Evolutionary conservation across 2,329 filamentous ascomycete genomes (phyloP).

Genomic region (Claviceps purpurea): DNA sequence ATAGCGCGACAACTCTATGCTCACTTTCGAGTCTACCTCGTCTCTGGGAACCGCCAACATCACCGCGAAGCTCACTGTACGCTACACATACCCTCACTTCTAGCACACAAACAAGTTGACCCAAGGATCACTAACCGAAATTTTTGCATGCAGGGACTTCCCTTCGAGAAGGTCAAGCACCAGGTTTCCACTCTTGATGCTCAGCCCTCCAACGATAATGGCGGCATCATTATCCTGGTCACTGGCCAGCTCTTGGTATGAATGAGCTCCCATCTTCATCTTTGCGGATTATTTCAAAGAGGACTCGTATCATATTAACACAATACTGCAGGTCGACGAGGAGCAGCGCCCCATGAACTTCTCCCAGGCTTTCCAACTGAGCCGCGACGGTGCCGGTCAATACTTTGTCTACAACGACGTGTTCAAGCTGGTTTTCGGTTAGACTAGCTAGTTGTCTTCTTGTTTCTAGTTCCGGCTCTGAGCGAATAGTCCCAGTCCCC

Average conservation of each 20-base stretch:
- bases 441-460: conserved; percentile 8
- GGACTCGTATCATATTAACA: background rate
- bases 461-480: background rate
- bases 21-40: conserved; percentile 74
- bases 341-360: conserved; percentile 82
- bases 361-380: conserved; percentile 77
- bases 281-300: background rate
- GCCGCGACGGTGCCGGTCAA: conserved; percentile 51
- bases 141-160: conserved; percentile 44
- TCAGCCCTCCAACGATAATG: conserved; percentile 54
- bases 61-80: conserved; percentile 67
- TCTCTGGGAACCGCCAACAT: conserved; percentile 53
- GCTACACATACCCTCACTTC: conserved; percentile 12
- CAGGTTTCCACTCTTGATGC: conserved; percentile 65
- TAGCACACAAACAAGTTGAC: background rate
- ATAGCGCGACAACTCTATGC: conserved; percentile 73
- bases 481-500: background rate
- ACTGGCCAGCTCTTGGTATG: conserved; percentile 75
- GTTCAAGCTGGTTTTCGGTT: conserved; percentile 76
- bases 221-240: conserved; percentile 73
- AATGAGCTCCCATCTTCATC: conserved; percentile 1
- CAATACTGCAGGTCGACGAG: conserved; percentile 57
- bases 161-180: conserved; percentile 73
- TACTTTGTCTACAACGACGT: conserved; percentile 92
- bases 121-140: background rate